These are phyloP conservation scores for Coemansia sp. DNA, from an alignment of 192 early-diverging fungal genomes.

Conservation along the genomic window DNA sequence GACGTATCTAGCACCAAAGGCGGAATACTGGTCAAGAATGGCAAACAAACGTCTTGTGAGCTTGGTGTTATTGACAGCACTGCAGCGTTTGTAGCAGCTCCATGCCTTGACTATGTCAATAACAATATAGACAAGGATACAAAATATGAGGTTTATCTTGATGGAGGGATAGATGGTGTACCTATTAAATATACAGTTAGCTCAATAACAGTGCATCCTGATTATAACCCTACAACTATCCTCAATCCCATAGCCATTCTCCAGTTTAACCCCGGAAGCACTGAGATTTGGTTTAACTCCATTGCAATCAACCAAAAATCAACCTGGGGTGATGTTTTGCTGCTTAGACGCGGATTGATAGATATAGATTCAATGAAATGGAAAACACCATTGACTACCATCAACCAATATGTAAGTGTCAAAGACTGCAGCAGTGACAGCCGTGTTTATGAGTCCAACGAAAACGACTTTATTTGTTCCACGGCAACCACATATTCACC, in stretches of 20 bases:
- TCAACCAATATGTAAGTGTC: not conserved
- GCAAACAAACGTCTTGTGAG: conserved; percentile 16
- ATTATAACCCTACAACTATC: not conserved
- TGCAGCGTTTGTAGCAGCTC: not conserved
- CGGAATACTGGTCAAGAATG: conserved; percentile 4
- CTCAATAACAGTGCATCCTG: conserved; percentile 7
- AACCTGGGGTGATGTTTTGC: not conserved
- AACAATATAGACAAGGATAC: not conserved
- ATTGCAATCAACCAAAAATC: not conserved
- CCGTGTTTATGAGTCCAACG: not conserved
- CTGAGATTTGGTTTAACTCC: not conserved
- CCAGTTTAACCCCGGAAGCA: not conserved
- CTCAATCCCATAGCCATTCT: conserved; percentile 13
- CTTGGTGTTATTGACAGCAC: conserved; percentile 14
- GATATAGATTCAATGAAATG: not conserved
- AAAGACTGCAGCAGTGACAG: not conserved
- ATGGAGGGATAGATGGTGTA: conserved; percentile 5
- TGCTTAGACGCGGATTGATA: not conserved
- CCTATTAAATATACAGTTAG: conserved; percentile 6
- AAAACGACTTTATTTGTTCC: not conserved
- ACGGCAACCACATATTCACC: not conserved
- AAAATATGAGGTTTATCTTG: conserved; percentile 14
- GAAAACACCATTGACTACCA: not conserved
- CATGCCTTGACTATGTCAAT: conserved; percentile 9
- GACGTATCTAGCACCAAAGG: not conserved